phyloP scores from a whole-genome alignment of 331 rosid species.

The Quercus phellos region DNA sequence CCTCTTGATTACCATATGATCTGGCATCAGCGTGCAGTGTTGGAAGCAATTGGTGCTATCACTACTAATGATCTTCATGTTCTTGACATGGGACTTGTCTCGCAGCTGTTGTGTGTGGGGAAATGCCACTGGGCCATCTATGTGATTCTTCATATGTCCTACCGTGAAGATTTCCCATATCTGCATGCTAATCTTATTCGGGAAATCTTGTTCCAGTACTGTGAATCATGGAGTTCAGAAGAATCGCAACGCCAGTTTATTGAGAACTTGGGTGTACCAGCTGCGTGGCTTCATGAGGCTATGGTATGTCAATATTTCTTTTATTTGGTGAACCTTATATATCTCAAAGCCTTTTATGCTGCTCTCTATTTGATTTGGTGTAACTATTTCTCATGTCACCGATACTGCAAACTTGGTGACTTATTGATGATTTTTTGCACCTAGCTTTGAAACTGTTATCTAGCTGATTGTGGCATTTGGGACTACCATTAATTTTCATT shows the following conservation, averaged over 20 bases:
- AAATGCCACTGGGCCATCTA: slow-evolving; percentile 95
- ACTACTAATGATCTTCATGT: slow-evolving; percentile 76
- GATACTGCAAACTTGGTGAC: background rate
- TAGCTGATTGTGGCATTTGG: background rate
- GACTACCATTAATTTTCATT: background rate
- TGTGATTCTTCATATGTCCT: slow-evolving; percentile 85
- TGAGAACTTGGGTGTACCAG: slow-evolving; percentile 81
- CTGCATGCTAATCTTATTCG: slow-evolving; percentile 78
- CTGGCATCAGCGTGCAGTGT: slow-evolving; percentile 86
- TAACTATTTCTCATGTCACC: background rate
- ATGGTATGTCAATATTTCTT: slow-evolving; percentile 51
- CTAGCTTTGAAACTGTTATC: slow-evolving; percentile 13
- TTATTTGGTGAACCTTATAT: slow-evolving; percentile 1
- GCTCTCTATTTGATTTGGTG: background rate
- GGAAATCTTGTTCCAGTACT: slow-evolving; percentile 90
- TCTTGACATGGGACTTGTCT: slow-evolving; percentile 81
- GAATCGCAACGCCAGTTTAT: slow-evolving; percentile 69
- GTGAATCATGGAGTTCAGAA: slow-evolving; percentile 92
- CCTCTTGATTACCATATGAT: slow-evolving; percentile 97
- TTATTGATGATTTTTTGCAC: background rate
- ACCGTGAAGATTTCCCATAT: slow-evolving; percentile 71
- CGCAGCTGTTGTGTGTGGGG: slow-evolving; percentile 79
- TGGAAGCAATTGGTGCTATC: slow-evolving; percentile 92
- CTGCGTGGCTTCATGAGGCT: slow-evolving; percentile 91
- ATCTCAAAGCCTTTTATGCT: background rate